phyloP scores from a whole-genome alignment of 345 rosid genomes.

The Camelina hispida region DNA sequence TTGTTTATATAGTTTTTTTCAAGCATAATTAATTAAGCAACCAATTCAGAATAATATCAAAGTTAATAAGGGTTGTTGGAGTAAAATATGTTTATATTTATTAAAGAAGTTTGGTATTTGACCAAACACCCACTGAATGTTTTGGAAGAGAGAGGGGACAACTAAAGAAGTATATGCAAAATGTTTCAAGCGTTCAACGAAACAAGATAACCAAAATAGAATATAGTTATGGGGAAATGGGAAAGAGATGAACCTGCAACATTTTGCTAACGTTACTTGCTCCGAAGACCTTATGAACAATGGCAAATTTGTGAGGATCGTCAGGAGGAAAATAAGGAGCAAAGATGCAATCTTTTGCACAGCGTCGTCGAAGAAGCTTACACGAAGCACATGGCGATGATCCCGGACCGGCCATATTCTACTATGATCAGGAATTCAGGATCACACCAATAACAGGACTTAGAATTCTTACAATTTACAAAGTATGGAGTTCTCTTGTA shows the following conservation, averaged over 20 bases:
- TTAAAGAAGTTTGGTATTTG: conserved; percentile 7
- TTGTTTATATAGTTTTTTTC: not conserved
- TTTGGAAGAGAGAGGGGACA: not conserved
- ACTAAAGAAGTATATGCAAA: conserved; percentile 17
- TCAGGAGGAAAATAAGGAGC: conserved; percentile 91
- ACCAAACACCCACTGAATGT: conserved; percentile 9
- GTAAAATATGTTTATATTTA: not conserved
- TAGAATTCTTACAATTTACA: not conserved
- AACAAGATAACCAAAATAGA: not conserved
- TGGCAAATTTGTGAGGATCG: conserved; percentile 81
- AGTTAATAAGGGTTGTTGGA: not conserved
- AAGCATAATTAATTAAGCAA: conserved; percentile 11
- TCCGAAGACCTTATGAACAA: conserved; percentile 87
- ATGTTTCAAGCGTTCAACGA: conserved; percentile 21
- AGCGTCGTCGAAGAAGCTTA: conserved; percentile 77
- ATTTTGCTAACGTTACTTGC: conserved; percentile 91
- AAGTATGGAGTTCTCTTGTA: conserved; percentile 18
- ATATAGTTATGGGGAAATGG: conserved; percentile 1
- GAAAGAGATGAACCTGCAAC: conserved; percentile 63
- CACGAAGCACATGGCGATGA: conserved; percentile 90
- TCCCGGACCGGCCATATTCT: conserved; percentile 53
- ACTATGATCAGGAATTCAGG: conserved; percentile 10
- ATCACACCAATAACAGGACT: not conserved
- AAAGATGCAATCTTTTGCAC: conserved; percentile 81
- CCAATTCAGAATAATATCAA: not conserved